phyloP scores from a whole-genome alignment of 371 early-diverging fungal genomes.

The Scutellospora calospora region DNA sequence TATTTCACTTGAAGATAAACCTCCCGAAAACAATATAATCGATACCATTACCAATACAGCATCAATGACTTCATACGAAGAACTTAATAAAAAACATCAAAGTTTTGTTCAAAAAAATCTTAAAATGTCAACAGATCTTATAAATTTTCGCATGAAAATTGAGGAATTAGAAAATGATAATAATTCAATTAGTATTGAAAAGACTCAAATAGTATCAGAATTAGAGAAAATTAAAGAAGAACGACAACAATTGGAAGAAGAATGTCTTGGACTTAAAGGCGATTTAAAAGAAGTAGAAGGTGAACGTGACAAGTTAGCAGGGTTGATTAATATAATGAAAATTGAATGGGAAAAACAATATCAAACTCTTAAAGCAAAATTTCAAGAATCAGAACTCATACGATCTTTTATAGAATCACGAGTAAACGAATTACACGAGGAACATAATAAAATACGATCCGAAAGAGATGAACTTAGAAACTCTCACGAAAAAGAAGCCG shows the following conservation, averaged over 20 bases:
- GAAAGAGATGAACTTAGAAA: not conserved
- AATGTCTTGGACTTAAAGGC: not conserved
- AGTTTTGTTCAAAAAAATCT: not conserved
- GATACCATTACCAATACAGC: not conserved
- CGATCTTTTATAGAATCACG: not conserved
- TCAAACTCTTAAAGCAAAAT: not conserved
- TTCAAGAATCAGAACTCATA: not conserved
- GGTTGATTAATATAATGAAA: conserved; percentile 8
- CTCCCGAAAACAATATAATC: not conserved
- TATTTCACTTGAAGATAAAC: no score
- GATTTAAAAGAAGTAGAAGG: conserved; percentile 6
- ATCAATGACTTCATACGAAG: not conserved
- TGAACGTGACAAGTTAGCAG: conserved; percentile 4
- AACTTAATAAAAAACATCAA: not conserved
- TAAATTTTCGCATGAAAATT: not conserved
- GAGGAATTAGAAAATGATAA: not conserved
- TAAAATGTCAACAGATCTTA: not conserved
- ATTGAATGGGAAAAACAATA: conserved; percentile 19
- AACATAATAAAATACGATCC: not conserved
- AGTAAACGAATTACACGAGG: not conserved
- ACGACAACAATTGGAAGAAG: not conserved
- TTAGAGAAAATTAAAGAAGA: conserved; percentile 18
- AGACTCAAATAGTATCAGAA: not conserved
- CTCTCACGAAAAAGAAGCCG: not conserved
- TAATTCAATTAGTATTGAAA: not conserved